A percentile compares a stretch with the other conserved stretches of the same genome.
Evolutionary conservation across 1,284 basidiomycete species (phyloP).

Genomic region (Cryptococcus floricola): DNA sequence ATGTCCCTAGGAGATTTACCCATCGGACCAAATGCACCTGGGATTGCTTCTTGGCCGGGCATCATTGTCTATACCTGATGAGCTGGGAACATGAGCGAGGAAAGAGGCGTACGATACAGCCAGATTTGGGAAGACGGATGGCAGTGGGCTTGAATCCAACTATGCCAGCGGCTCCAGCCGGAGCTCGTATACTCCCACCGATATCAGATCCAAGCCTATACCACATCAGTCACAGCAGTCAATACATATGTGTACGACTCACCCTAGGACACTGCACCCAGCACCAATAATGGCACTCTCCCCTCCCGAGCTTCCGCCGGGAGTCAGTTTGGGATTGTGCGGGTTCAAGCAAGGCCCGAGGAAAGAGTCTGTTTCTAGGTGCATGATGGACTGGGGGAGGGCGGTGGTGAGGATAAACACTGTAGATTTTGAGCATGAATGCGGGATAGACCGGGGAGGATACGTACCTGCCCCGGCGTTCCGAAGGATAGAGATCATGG

Average conservation of each 20-base stretch:
- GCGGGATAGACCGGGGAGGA: not conserved
- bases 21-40: conserved; percentile 38
- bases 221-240: conserved; percentile 22
- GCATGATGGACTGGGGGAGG: conserved; percentile 33
- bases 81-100: conserved; percentile 13
- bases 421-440: conserved; percentile 7
- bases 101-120: no score
- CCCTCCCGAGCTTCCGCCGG: conserved; percentile 60
- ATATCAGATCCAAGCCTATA: conserved; percentile 48
- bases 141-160: conserved; percentile 44
- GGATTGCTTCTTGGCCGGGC: conserved; percentile 35
- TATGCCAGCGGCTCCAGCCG: conserved; percentile 24
- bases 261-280: conserved; percentile 27
- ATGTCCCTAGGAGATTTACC: conserved; percentile 37
- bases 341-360: conserved; percentile 50
- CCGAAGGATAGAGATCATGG: conserved; percentile 20
- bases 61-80: conserved; percentile 37
- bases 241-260: not conserved
- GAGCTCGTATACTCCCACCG: conserved; percentile 43
- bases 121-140: not conserved
- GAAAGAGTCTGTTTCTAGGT: conserved; percentile 26
- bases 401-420: conserved; percentile 27
- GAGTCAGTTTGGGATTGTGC: conserved; percentile 54
- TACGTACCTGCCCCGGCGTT: conserved; percentile 7
- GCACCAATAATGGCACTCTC: conserved; percentile 56